phyloP scores from a whole-genome alignment of 2,329 filamentous ascomycete genomes.

The Zymoseptoria passerinii region DNA sequence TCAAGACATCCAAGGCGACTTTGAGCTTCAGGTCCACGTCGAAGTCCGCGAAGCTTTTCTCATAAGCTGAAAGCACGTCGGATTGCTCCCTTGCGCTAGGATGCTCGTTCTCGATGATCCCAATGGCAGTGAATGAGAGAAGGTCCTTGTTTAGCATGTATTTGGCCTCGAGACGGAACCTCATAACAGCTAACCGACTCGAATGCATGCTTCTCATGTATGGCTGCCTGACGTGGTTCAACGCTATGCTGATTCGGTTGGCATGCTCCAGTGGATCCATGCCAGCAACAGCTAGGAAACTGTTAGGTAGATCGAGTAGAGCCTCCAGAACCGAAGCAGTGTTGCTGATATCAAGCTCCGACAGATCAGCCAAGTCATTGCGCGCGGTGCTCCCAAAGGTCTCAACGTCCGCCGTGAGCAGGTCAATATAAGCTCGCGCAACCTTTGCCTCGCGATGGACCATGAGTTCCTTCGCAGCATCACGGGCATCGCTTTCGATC shows the following conservation, averaged over 20 bases:
- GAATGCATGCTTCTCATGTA: background rate
- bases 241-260: background rate
- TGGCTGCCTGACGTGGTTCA: background rate
- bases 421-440: background rate
- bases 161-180: background rate
- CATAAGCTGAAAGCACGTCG: constrained; percentile 1
- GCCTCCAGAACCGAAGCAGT: background rate
- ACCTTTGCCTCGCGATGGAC: background rate
- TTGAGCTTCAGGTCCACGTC: background rate
- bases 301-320: background rate
- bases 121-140: background rate
- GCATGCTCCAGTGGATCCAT: background rate
- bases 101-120: background rate
- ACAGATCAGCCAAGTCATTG: background rate
- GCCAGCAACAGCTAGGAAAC: background rate
- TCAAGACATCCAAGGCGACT: background rate
- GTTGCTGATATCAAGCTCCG: background rate
- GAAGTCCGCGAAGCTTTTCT: background rate
- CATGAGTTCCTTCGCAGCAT: background rate
- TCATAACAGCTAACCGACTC: background rate
- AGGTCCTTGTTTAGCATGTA: background rate
- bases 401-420: background rate
- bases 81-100: background rate
- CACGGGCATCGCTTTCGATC: background rate
- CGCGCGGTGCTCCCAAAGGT: background rate